Evolutionary conservation across 805 yeast species (phyloP).

Genomic region (Candida pseudofarinosa): DNA sequence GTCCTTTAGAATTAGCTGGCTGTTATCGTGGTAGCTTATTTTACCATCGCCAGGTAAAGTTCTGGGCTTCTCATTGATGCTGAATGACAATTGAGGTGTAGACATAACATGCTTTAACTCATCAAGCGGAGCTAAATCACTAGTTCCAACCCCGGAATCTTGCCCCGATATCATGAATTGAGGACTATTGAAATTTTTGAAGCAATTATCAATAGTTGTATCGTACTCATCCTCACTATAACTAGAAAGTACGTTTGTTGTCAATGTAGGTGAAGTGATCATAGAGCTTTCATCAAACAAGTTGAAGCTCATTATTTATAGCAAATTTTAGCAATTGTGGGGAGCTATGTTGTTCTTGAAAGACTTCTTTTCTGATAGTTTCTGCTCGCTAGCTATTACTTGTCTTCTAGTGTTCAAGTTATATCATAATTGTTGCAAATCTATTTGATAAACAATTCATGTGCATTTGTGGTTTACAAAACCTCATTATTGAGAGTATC

Average conservation of each 20-base stretch:
- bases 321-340: background rate
- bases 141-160: background rate
- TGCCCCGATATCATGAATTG: background rate
- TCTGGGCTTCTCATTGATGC: background rate
- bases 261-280: background rate
- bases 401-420: too few species aligned
- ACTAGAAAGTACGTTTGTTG: background rate
- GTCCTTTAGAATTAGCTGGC: background rate
- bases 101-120: background rate
- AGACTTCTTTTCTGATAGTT: too few species aligned
- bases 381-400: too few species aligned
- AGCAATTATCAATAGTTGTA: conserved; percentile 2
- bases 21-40: background rate
- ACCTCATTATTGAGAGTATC: background rate
- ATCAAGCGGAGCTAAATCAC: background rate
- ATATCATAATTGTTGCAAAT: background rate
- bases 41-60: background rate
- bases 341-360: too few species aligned
- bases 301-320: conserved; percentile 1
- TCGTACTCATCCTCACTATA: conserved; percentile 1
- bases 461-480: background rate
- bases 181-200: background rate
- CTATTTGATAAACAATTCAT: background rate
- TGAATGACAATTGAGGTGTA: background rate
- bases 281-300: conserved; percentile 1